Evolutionary conservation across 1,284 basidiomycete genomes (phyloP).

Genomic region (Microbotryum saponariae): DNA sequence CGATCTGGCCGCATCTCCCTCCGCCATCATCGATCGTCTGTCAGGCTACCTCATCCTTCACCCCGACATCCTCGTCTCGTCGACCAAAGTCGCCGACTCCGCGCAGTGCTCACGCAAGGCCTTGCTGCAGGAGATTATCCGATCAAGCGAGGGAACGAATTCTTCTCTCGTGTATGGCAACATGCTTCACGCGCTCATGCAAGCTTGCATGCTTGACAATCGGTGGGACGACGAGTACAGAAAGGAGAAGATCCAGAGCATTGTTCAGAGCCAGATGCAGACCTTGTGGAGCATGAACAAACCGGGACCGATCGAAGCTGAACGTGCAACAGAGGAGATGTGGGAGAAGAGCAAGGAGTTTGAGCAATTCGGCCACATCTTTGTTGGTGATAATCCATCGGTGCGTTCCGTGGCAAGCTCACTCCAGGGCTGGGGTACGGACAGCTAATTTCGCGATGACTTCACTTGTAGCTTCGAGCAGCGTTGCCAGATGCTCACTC

Average conservation of each 20-base stretch:
- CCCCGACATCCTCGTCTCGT: constrained; percentile 80
- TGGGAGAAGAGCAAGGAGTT: constrained; percentile 34
- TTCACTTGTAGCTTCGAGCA: too few relatives aligned
- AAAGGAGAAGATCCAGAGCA: constrained; percentile 52
- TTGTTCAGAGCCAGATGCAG: constrained; percentile 39
- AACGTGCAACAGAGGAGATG: constrained; percentile 30
- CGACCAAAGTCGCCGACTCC: constrained; percentile 74
- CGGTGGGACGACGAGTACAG: constrained; percentile 58
- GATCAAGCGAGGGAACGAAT: constrained; percentile 52
- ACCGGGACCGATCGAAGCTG: constrained; percentile 7
- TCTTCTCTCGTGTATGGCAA: constrained; percentile 70
- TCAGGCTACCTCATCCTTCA: constrained; percentile 60
- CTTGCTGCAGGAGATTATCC: constrained; percentile 58
- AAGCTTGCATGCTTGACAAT: constrained; percentile 57
- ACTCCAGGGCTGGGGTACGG: neutral
- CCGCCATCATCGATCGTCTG: constrained; percentile 53
- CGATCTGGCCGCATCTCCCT: constrained; percentile 30
- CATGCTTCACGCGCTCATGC: constrained; percentile 80
- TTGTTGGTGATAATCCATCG: constrained; percentile 11
- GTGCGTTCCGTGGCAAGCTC: constrained; percentile 3
- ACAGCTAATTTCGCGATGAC: neutral
- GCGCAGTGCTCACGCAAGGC: constrained; percentile 74
- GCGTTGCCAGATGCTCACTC: neutral
- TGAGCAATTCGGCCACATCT: constrained; percentile 20
- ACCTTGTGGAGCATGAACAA: constrained; percentile 21